Conservation (phyloP, 352 stramenopile genomes). For the Phytophthora lateralis region DNA sequence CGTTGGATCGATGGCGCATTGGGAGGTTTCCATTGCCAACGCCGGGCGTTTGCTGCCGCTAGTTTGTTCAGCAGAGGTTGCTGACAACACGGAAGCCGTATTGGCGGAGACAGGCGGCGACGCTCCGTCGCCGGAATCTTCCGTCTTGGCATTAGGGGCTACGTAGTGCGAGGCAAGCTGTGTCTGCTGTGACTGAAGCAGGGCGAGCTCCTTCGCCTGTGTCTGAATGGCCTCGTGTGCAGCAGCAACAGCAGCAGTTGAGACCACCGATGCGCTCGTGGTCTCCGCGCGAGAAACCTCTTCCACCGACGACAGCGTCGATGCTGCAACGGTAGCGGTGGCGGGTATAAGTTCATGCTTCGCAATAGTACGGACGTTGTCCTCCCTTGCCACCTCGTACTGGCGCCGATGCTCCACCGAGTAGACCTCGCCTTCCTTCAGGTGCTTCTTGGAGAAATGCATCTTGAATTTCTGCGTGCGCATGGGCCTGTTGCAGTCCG, state of each 20-base stretch:
- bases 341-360: conserved; percentile 17
- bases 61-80: conserved; percentile 8
- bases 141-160: background rate
- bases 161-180: conserved; percentile 12
- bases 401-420: conserved; percentile 75
- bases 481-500: conserved; percentile 84
- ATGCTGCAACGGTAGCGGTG: conserved; percentile 5
- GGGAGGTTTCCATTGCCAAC: conserved; percentile 29
- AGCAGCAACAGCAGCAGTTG: conserved; percentile 4
- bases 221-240: conserved; percentile 12
- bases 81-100: background rate
- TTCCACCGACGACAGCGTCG: conserved; percentile 3
- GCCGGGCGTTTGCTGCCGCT: conserved; percentile 37
- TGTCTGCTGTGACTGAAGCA: conserved; percentile 13
- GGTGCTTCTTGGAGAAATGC: conserved; percentile 80
- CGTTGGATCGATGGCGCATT: conserved; percentile 35
- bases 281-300: conserved; percentile 8
- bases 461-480: conserved; percentile 89
- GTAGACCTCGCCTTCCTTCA: conserved; percentile 81
- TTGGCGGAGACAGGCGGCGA: background rate
- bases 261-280: background rate
- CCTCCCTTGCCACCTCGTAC: conserved; percentile 77
- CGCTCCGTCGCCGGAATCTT: conserved; percentile 1
- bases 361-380: conserved; percentile 29
- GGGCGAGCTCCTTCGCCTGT: conserved; percentile 15